A percentile compares a stretch with the other conserved stretches of the same genome.
phyloP scores from a whole-genome alignment of 495 filamentous ascomycete species.

The Tricharina praecox region DNA sequence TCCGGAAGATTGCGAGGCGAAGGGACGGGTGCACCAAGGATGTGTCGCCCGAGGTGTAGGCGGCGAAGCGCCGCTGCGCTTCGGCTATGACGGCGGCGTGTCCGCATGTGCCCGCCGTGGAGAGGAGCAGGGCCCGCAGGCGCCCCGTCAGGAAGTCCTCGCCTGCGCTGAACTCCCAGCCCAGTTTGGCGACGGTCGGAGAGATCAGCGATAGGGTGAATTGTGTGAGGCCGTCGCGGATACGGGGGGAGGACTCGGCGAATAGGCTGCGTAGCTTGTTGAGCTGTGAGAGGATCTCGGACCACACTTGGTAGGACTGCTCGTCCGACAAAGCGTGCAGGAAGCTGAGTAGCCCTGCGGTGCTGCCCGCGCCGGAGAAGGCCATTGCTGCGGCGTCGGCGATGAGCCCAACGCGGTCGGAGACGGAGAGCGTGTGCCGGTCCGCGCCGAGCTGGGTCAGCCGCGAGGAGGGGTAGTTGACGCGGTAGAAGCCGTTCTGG shows the following conservation, averaged over 20 bases:
- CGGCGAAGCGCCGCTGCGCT: constrained; percentile 55
- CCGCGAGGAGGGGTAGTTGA: constrained; percentile 68
- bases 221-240: constrained; percentile 46
- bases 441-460: constrained; percentile 63
- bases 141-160: constrained; percentile 73
- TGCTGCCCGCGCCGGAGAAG: constrained; percentile 65
- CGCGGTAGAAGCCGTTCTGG: constrained; percentile 80
- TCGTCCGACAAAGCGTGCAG: constrained; percentile 69
- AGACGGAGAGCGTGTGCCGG: constrained; percentile 51
- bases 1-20: constrained; percentile 60
- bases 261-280: constrained; percentile 49
- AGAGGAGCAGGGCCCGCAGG: constrained; percentile 62
- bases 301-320: constrained; percentile 73
- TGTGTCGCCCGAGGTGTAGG: constrained; percentile 50
- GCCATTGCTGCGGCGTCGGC: constrained; percentile 87
- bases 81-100: constrained; percentile 52
- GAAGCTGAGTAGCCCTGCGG: constrained; percentile 60
- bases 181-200: constrained; percentile 55
- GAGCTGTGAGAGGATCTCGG: constrained; percentile 56
- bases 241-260: constrained; percentile 37
- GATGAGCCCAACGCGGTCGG: constrained; percentile 82
- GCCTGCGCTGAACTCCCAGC: constrained; percentile 59
- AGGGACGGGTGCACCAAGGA: constrained; percentile 63
- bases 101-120: constrained; percentile 52
- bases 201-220: constrained; percentile 56